These are phyloP conservation scores for Butyriboletus appendiculatus DNA, from an alignment of 1,284 basidiomycete species.

Conservation along the genomic window DNA sequence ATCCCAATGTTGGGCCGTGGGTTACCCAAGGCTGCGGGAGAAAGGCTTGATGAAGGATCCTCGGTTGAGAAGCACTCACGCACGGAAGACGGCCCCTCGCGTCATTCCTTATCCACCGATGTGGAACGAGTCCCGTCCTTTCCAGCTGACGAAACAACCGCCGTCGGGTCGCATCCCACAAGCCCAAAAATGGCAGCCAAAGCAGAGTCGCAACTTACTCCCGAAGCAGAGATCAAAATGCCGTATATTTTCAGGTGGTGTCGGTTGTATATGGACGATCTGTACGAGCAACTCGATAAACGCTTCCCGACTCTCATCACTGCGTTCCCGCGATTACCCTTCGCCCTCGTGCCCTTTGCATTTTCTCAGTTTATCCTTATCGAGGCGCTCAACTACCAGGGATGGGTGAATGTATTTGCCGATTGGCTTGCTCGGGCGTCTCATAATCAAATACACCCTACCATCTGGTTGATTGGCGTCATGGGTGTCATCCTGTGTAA, in stretches of 20 bases:
- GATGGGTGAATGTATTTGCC: constrained; percentile 92
- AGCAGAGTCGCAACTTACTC: neutral
- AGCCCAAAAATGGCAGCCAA: neutral
- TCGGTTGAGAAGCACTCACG: neutral
- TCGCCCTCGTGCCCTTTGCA: constrained; percentile 87
- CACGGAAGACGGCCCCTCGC: neutral
- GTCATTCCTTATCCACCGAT: neutral
- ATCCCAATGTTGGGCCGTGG: constrained; percentile 22
- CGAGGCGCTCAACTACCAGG: constrained; percentile 78
- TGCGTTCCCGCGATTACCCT: constrained; percentile 72
- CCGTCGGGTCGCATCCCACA: neutral
- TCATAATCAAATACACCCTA: constrained; percentile 45
- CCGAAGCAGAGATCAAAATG: neutral
- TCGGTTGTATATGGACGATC: constrained; percentile 20
- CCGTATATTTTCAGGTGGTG: constrained; percentile 12
- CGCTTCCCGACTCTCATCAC: constrained; percentile 77
- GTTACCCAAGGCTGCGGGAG: neutral
- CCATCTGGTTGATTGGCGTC: constrained; percentile 58
- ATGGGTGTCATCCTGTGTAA: constrained; percentile 83
- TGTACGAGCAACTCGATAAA: constrained; percentile 29
- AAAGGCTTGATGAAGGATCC: neutral
- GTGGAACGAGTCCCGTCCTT: neutral
- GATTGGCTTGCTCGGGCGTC: constrained; percentile 62
- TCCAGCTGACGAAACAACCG: constrained; percentile 6
- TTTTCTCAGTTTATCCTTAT: constrained; percentile 97